Conservation (phyloP, 2,329 filamentous ascomycete species). For the Fusarium chlamydosporum region DNA sequence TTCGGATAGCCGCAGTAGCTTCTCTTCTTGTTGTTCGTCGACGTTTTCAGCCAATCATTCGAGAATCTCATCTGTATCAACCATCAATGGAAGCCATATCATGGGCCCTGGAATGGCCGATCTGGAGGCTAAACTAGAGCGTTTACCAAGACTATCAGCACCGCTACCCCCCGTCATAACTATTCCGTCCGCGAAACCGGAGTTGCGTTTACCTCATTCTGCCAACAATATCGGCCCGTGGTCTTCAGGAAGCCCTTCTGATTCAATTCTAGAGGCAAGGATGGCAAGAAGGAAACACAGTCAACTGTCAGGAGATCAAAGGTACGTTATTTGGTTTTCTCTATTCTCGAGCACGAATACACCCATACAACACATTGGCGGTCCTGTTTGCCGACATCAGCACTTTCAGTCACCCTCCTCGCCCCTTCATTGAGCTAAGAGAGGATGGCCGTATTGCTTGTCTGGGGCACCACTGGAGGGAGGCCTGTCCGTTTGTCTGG, state of each 20-base stretch:
- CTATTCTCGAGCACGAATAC: not conserved
- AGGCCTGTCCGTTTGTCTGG: not conserved
- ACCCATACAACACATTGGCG: not conserved
- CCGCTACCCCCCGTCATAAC: constrained; percentile 25
- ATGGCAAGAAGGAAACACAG: constrained; percentile 41
- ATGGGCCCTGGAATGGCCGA: constrained; percentile 56
- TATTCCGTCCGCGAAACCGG: constrained; percentile 26
- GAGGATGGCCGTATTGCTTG: not conserved
- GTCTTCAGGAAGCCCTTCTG: constrained; percentile 28
- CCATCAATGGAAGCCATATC: constrained; percentile 60
- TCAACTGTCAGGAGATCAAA: constrained; percentile 48
- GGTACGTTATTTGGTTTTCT: constrained; percentile 30
- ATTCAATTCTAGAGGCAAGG: constrained; percentile 36
- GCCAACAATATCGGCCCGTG: constrained; percentile 9
- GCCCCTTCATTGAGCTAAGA: not conserved
- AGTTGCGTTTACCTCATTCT: constrained; percentile 23
- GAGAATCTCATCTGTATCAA: constrained; percentile 68
- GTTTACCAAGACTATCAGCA: constrained; percentile 45
- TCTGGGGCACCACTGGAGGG: not conserved
- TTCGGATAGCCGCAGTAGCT: constrained; percentile 67
- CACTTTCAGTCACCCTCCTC: not conserved
- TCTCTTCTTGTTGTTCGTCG: constrained; percentile 65
- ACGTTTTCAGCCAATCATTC: constrained; percentile 64
- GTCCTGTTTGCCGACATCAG: not conserved
- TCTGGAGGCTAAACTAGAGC: constrained; percentile 56